Base-by-base conservation (phyloP, 164 flowering plant species). In the Kingdonia uniflora region DNA sequence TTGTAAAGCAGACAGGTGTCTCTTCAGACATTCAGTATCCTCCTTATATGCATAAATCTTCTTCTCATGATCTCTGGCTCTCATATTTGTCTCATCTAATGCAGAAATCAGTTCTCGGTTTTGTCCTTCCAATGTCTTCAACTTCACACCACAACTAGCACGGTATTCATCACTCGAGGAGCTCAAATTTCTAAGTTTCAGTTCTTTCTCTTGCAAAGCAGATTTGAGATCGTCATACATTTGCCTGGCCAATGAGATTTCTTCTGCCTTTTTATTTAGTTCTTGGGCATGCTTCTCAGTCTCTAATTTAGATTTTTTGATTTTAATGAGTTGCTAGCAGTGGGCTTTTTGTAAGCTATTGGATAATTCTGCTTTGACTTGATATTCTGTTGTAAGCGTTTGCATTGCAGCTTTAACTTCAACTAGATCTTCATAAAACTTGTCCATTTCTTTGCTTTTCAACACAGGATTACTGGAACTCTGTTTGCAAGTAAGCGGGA, bases 61-160 rank as follows among this genome's bases (percentile, higher is more conserved):
- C 6, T 29, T 29, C 35, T 29, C 35, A 42, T 68, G 65, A 39
- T 71, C 75, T 23, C 53, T 33, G 5, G 42, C 59, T 41, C 58
- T 70, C 35, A 44, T 42, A 54, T 58, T 72, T 19, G 75, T 64
- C 45, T 72, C 82, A 62, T 78, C 79, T 42, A 83, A 64, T 42
- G 74, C 69, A 67, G 58, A 35, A 2, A 56, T 54, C 33, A 80
- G 57, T 19, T 60, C 60, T 57, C 58, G 64, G 17, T 75, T 77
- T 33, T 72, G 71, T 38, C 55, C 76, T 56, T 74, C 83, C 67
- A 65, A 48, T 21, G 58, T 58, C 39, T 45, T 50, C 55, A 76
- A 39, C 62, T 72, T 70, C 49, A 71, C 75, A 11, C 35, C 50
- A 42, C 6, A 54, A 50, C 62, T 64, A 19, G 56, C 60, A 40